Evolutionary conservation across 2,329 filamentous ascomycete species (phyloP), one percentile per base, ranked within the genome.

Genomic region (Cryphonectria parasitica): DNA sequence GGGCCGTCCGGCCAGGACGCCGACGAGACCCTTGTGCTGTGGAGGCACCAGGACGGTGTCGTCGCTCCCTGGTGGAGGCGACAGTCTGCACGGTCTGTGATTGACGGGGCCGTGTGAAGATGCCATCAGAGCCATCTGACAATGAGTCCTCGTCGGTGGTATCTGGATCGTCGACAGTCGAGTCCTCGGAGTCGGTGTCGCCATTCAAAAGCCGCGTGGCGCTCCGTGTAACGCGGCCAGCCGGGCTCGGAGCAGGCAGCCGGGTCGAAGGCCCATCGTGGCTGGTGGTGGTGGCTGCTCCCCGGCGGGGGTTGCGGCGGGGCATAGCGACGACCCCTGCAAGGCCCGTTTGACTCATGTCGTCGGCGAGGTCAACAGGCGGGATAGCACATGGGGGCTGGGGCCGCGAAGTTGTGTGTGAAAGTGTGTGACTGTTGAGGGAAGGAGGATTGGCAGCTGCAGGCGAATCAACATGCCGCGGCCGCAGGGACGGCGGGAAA

Each of bases 231-330:
- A 72, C 70, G 64, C 70, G 70, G 61, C 68, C 49, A 34, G 36
- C 60, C 62, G 64, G 39, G 60, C 31, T 69, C 70, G 70, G 70
- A 65, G 62, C 65, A 31, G 64, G 25, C 58, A 58, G 64, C 64
- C 67, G 70, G 52, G 64, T 69, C 39, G 67, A 58, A 8, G 68
- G 41, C n/a, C 49, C 58, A 34, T 56, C 49, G 36, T 67, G 65
- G 36, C 36, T 25, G 17, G 61, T 61, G 64, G 70, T 64, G 60
- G 68, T 54, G 64, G 70, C 66, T 54, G 68, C 64, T 49, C 49
- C 66, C 64, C 70, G 70, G 64, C 70, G 70, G 61, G 70, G 70
- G 61, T 72, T 70, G 41, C 70, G 70, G 58, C 70, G 70, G 54
- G 65, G 65, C 52, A 39, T 45, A 28, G 15, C 17, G 49, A 71